Evolutionary conservation across 495 filamentous ascomycete genomes (phyloP), one percentile per base, ranked within the genome.

Genomic region (Xylaria telfairii): DNA sequence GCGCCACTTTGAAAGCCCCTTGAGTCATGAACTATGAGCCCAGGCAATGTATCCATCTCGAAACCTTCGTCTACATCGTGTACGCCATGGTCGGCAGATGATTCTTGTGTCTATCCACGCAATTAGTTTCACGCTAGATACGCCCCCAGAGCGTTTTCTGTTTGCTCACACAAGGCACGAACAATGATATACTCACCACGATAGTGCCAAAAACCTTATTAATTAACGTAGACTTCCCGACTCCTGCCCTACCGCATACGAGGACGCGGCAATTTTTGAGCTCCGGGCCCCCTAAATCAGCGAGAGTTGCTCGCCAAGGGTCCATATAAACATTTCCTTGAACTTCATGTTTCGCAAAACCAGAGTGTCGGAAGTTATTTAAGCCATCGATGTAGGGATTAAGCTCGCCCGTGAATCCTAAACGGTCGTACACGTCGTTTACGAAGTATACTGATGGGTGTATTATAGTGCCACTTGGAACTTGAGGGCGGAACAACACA

Each of bases 171-270:
- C 24, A 19, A 39, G 4, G 9, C 47, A 67, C 9, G 24, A 61
- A 41, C 21, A 24, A 10, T 8, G 28, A 28, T 61, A n/a, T 26
- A 63, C 68, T 54, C 21, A 70, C 68, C 47, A 70, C 68, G 8
- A 65, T 15, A 8, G 68, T 19, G 12, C 79, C 79, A 64, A 81
- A 81, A 12, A 78, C 77, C 64, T 79, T 74, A 53, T 80, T 81
- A 64, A 80, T 76, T 28, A 81, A 65, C 8, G 79, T 81, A 5
- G 79, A 81, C 47, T 81, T 81, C 28, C 79, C 79, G 13, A 79
- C 76, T 7, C 79, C 79, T 10, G 79, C 79, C 37, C 78, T 76
- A 21, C 79, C 79, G 69, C 78, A 80, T 0, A 80, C 76, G 17
- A 81, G 71, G 56, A 81, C 75, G 28, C 79, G 75, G 39, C 78